phyloP scores from a whole-genome alignment of 75 land plant genomes.

The Cunninghamia lanceolata region DNA sequence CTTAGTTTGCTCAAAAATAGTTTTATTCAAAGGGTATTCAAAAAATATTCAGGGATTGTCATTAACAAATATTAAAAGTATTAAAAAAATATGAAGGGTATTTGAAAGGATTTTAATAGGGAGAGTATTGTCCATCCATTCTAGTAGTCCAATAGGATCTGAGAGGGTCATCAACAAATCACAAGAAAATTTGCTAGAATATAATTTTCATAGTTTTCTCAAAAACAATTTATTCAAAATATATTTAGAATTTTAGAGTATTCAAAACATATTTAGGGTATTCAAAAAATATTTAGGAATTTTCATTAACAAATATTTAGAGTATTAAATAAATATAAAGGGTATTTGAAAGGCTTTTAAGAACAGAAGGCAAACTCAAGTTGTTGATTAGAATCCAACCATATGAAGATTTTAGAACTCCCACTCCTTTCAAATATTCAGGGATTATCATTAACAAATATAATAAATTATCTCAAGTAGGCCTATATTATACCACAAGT shows the following conservation, averaged over 20 bases:
- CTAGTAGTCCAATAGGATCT: no score
- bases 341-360: background rate
- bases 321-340: no score
- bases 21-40: background rate
- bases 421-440: background rate
- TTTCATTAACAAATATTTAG: no score
- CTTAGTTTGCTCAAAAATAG: background rate
- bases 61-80: no score
- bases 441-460: background rate
- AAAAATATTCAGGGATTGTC: background rate
- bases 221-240: background rate
- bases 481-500: background rate
- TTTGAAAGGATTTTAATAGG: background rate
- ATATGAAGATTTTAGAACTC: background rate
- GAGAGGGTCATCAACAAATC: background rate
- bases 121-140: no score
- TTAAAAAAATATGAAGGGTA: no score
- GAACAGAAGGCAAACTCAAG: background rate
- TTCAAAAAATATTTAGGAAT: background rate
- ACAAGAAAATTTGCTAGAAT: background rate
- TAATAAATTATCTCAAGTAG: background rate
- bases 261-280: background rate
- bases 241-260: no score
- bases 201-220: background rate
- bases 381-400: background rate